phyloP scores from a whole-genome alignment of 2,329 filamentous ascomycete species.

The Ophiostoma montium region DNA sequence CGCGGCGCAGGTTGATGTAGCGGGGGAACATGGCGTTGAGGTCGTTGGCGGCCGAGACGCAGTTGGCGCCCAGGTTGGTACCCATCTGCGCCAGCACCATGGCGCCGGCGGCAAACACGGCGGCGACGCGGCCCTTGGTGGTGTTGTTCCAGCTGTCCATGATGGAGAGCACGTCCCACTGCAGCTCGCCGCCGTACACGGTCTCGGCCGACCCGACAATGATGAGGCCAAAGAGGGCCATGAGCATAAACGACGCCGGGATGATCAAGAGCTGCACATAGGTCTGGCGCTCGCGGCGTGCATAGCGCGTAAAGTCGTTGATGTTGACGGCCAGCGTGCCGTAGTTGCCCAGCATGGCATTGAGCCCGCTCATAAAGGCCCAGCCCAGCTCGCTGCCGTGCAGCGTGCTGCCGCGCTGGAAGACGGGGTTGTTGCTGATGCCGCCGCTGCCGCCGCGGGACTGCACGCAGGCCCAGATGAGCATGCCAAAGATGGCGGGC shows the following conservation, averaged over 20 bases:
- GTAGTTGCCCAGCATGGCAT: slow-evolving; percentile 84
- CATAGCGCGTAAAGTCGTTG: slow-evolving; percentile 77
- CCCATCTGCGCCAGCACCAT: slow-evolving; percentile 12
- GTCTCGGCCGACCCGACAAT: not conserved
- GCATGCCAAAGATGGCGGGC: slow-evolving; percentile 67
- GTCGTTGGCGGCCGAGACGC: slow-evolving; percentile 24
- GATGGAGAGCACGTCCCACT: not conserved
- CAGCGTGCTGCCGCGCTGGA: slow-evolving; percentile 38
- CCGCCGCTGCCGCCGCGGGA: slow-evolving; percentile 44
- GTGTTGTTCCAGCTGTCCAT: not conserved
- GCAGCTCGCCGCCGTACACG: not conserved
- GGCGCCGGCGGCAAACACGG: slow-evolving; percentile 15
- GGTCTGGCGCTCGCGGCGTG: slow-evolving; percentile 31
- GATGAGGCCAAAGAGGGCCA: not conserved
- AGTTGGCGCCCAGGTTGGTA: slow-evolving; percentile 17
- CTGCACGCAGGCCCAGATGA: slow-evolving; percentile 73
- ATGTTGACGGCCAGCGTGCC: slow-evolving; percentile 73
- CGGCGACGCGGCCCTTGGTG: slow-evolving; percentile 2
- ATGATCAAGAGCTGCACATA: not conserved
- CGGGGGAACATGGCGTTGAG: slow-evolving; percentile 21
- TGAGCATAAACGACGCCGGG: not conserved
- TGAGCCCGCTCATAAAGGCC: slow-evolving; percentile 73
- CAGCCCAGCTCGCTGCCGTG: slow-evolving; percentile 44
- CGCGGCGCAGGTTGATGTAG: slow-evolving; percentile 22
- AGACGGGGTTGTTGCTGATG: slow-evolving; percentile 69